Conservation (phyloP, 768 basidiomycete genomes). For the Boletellus sp. region DNA sequence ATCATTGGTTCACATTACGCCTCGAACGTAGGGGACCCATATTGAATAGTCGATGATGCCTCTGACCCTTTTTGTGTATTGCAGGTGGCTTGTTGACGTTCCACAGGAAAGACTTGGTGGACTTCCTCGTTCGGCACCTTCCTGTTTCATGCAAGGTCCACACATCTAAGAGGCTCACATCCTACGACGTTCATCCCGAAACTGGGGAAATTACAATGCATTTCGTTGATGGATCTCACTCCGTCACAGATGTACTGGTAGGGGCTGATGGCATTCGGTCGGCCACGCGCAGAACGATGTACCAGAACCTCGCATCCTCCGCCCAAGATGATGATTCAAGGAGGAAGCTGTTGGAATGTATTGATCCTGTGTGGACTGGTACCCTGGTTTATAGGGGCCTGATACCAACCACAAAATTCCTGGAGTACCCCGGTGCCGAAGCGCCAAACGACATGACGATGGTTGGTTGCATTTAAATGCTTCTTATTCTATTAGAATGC, state of each 20-base stretch:
- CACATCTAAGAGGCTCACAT: conserved; percentile 33
- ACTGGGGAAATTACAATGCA: conserved; percentile 26
- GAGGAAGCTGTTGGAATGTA: no score
- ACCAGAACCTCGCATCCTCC: conserved; percentile 12
- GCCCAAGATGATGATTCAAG: background rate
- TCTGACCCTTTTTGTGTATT: background rate
- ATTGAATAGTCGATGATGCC: background rate
- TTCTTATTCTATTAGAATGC: no score
- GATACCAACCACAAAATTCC: no score
- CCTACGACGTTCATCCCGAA: conserved; percentile 23
- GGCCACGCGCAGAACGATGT: conserved; percentile 27
- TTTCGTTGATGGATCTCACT: conserved; percentile 37
- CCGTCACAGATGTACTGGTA: conserved; percentile 41
- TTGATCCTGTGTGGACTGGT: no score
- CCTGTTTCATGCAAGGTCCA: conserved; percentile 28
- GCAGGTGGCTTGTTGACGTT: conserved; percentile 29
- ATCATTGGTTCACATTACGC: conserved; percentile 22
- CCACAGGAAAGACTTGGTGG: conserved; percentile 39
- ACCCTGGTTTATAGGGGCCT: no score
- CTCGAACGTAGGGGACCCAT: conserved; percentile 21
- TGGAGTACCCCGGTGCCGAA: no score
- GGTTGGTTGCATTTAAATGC: no score
- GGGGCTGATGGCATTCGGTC: conserved; percentile 45
- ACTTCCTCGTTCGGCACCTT: conserved; percentile 30
- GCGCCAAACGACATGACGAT: no score